phyloP scores from a whole-genome alignment of 139 green algal species.

The Tetraselmis chui region DNA sequence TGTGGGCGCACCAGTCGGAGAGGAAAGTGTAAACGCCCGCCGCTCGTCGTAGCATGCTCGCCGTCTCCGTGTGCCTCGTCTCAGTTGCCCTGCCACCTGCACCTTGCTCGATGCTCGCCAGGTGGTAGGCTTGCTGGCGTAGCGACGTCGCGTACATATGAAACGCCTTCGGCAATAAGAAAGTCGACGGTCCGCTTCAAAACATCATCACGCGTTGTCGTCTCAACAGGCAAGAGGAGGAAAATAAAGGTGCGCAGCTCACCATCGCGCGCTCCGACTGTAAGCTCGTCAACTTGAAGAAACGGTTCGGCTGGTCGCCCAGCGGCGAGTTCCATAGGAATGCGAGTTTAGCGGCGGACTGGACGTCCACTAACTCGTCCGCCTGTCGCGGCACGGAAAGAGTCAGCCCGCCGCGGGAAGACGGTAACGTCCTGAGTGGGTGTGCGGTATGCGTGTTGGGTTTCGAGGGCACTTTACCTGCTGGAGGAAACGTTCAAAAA shows the following conservation, averaged over 20 bases:
- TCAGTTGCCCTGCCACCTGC: background rate
- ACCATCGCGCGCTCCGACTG: background rate
- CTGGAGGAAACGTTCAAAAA: background rate
- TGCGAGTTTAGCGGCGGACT: background rate
- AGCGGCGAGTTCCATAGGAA: background rate
- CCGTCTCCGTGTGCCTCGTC: background rate
- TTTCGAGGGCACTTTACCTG: background rate
- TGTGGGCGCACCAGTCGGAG: background rate
- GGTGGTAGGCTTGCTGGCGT: background rate
- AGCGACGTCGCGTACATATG: background rate
- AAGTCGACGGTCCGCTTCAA: too few relatives aligned
- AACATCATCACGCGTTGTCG: too few relatives aligned
- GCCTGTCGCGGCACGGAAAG: too few relatives aligned
- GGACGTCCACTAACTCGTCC: background rate
- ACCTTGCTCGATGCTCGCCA: background rate
- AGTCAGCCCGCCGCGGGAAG: too few relatives aligned
- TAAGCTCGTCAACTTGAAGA: background rate
- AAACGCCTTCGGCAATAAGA: too few relatives aligned
- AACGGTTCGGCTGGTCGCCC: background rate
- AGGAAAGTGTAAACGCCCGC: background rate
- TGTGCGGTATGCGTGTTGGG: too few relatives aligned
- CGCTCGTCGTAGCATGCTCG: background rate
- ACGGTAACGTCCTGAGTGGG: too few relatives aligned
- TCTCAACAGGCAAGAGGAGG: too few relatives aligned
- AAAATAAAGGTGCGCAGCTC: too few relatives aligned